Evolutionary conservation across 2,329 filamentous ascomycete species (phyloP).

Genomic region (Emergomyces pasteurianus): DNA sequence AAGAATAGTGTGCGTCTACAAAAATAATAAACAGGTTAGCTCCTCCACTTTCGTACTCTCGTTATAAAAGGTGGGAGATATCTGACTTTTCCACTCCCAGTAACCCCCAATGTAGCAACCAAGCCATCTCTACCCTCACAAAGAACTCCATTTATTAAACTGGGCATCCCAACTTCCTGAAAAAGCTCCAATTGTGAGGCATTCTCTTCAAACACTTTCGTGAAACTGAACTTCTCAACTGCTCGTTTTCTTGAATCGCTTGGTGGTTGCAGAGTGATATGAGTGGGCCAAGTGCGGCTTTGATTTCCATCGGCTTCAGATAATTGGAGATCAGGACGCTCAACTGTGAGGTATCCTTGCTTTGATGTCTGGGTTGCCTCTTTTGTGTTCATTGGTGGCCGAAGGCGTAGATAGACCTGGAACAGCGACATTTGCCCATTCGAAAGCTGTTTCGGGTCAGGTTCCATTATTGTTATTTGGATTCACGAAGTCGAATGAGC

Average conservation of each 20-base stretch:
- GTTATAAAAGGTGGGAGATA: neutral
- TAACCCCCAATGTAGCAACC: slow-evolving; percentile 83
- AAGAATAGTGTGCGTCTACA: slow-evolving; percentile 85
- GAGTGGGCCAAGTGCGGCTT: slow-evolving; percentile 41
- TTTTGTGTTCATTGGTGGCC: slow-evolving; percentile 44
- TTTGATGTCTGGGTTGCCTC: slow-evolving; percentile 21
- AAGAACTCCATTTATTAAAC: slow-evolving; percentile 70
- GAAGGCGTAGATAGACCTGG: slow-evolving; percentile 79
- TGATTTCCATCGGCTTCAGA: slow-evolving; percentile 24
- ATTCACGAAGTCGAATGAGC: neutral
- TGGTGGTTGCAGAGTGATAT: slow-evolving; percentile 68
- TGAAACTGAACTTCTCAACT: slow-evolving; percentile 90
- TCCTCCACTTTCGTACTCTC: neutral
- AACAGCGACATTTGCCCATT: slow-evolving; percentile 48
- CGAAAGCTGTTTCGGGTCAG: slow-evolving; percentile 32
- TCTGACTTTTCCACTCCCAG: slow-evolving; percentile 83
- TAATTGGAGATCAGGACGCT: slow-evolving; percentile 35
- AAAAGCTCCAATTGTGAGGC: slow-evolving; percentile 80
- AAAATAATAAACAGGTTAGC: neutral
- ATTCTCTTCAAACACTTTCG: slow-evolving; percentile 79
- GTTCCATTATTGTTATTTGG: slow-evolving; percentile 22
- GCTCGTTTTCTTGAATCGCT: slow-evolving; percentile 73
- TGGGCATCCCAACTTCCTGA: slow-evolving; percentile 60
- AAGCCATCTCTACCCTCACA: slow-evolving; percentile 78
- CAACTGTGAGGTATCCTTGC: slow-evolving; percentile 52